Evolutionary conservation across 2,329 filamentous ascomycete species (phyloP), one percentile per base, ranked within the genome.

Genomic region (Ilyonectria mors-panacis): DNA sequence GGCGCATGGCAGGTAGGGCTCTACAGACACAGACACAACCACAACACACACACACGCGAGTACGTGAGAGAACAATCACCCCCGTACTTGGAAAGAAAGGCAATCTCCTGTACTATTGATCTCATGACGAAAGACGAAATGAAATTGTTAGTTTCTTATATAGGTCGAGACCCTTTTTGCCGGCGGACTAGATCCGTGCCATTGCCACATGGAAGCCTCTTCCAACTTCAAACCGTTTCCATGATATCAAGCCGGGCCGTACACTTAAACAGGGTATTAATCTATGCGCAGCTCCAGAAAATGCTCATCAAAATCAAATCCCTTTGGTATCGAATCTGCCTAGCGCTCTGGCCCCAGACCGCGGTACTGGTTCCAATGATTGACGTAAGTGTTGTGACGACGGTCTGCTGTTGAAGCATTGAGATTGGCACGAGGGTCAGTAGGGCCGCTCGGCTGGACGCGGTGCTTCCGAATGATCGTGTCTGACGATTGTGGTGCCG

Each of bases 301-400:
- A 73, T 70, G 66, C 63, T 73, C 71, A 59, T 63, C 54, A 63
- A 67, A 63, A 47, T 21, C 57, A 35, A 42, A 9, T 13, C 33
- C 33, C 51, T 23, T 53, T 50, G 53, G 44, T 56, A 42, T 26
- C 51, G 45, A 51, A 28, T 50, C 30, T 12, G 44, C 33, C 45
- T 39, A 61, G n/a, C 51, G 53, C 15, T 45, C 65, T 23, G 65
- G 57, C 15, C 71, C 73, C 1, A 76, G 59, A 53, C 68, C 45
- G 45, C 72, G 72, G 59, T 79, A 82, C 59, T 81, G 77, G 60
- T 79, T 78, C 80, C 80, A 82, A 58, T 82, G 78, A 61, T 81
- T 82, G 57, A 82, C 75, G 63, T 80, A 81, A 17, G 72, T 50
- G 69, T 76, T 53, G 67, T 76, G 50, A 73, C 77, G 63, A 62